Conservation (phyloP, 768 basidiomycete genomes). For the Lactifluus volemus region DNA sequence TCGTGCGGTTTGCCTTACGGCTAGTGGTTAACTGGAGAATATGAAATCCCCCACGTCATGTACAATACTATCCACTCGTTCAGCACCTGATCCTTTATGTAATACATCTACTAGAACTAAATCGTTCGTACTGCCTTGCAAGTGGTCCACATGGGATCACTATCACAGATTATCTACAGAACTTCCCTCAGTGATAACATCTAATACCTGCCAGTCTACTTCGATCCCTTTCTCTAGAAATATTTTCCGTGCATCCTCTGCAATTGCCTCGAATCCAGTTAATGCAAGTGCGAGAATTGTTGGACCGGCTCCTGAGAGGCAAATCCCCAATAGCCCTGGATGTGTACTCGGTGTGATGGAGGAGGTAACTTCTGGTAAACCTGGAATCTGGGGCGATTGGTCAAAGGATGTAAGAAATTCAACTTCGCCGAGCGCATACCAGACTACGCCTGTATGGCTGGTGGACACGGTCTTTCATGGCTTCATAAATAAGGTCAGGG, state of each 20-base stretch:
- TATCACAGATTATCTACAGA: slow-evolving; percentile 17
- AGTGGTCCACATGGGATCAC: background rate
- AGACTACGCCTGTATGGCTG: slow-evolving; percentile 90
- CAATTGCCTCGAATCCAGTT: slow-evolving; percentile 73
- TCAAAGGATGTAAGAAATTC: background rate
- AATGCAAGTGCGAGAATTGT: slow-evolving; percentile 96
- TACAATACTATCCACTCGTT: background rate
- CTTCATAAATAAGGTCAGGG: slow-evolving; percentile 94
- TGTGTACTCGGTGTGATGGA: slow-evolving; percentile 81
- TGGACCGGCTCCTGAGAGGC: slow-evolving; percentile 95
- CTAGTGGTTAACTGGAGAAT: slow-evolving; percentile 25
- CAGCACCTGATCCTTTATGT: background rate
- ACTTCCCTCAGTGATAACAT: slow-evolving; percentile 45
- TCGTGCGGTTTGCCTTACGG: slow-evolving; percentile 85
- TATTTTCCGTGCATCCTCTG: slow-evolving; percentile 66
- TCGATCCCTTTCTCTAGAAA: slow-evolving; percentile 66
- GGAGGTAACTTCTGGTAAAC: slow-evolving; percentile 86
- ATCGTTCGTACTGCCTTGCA: background rate
- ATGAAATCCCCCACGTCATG: background rate
- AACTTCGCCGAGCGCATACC: slow-evolving; percentile 36
- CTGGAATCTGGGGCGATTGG: slow-evolving; percentile 65
- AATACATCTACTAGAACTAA: background rate
- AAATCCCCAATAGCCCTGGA: slow-evolving; percentile 93
- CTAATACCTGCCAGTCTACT: slow-evolving; percentile 85
- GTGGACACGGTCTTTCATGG: slow-evolving; percentile 97